A percentile compares a stretch with the other conserved stretches of the same genome.
Conservation (phyloP, 208 protist species). For the Crithidia sp. region DNA sequence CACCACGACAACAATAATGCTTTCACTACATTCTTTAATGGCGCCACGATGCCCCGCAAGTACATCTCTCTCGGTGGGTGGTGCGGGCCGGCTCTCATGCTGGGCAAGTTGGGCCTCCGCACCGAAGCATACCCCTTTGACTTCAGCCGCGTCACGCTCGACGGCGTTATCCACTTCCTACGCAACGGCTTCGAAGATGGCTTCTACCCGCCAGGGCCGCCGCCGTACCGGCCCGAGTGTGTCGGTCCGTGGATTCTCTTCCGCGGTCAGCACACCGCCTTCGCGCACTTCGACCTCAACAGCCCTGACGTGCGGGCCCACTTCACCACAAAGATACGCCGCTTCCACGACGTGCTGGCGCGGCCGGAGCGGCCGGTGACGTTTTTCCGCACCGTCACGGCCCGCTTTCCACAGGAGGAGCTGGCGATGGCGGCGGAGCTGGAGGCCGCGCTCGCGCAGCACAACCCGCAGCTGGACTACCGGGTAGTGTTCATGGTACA, state of each 20-base stretch:
- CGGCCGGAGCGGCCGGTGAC: slow-evolving; percentile 41
- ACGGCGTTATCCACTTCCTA: slow-evolving; percentile 75
- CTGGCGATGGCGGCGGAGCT: slow-evolving; percentile 42
- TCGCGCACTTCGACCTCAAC: slow-evolving; percentile 85
- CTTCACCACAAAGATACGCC: slow-evolving; percentile 61
- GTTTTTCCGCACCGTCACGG: slow-evolving; percentile 80
- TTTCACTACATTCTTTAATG: slow-evolving; percentile 28
- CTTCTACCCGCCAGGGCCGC: slow-evolving; percentile 71
- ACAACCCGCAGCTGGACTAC: slow-evolving; percentile 58
- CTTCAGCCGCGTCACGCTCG: slow-evolving; percentile 75
- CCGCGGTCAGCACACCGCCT: slow-evolving; percentile 78
- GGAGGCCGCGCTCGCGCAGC: slow-evolving; percentile 40
- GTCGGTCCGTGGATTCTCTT: slow-evolving; percentile 81
- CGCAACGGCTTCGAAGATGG: slow-evolving; percentile 57
- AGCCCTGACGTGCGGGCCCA: slow-evolving; percentile 48
- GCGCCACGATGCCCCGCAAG: slow-evolving; percentile 44
- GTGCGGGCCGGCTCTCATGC: slow-evolving; percentile 76
- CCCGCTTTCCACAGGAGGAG: slow-evolving; percentile 61
- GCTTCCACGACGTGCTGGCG: slow-evolving; percentile 56
- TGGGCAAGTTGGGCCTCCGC: slow-evolving; percentile 76
- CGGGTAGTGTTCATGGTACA: slow-evolving; percentile 71
- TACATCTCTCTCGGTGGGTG: slow-evolving; percentile 80
- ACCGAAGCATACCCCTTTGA: slow-evolving; percentile 79
- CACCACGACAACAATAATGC: too few species aligned
- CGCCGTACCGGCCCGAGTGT: slow-evolving; percentile 75